These are phyloP conservation scores for Codiaeum variegatum DNA, from an alignment of 441 rosid genomes.

Conservation along the genomic window DNA sequence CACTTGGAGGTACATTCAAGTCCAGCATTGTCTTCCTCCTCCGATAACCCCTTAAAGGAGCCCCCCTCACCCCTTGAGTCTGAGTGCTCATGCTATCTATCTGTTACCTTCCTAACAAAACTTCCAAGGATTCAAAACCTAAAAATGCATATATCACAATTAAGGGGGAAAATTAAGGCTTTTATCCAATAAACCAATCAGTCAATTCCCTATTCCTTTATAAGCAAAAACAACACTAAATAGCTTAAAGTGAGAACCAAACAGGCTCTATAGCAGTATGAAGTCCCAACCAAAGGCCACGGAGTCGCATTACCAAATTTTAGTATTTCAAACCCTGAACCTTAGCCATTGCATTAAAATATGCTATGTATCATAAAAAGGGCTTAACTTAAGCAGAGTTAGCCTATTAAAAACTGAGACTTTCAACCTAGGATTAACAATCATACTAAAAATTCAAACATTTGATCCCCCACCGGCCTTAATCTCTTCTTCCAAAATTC, in stretches of 20 bases:
- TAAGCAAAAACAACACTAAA: background rate
- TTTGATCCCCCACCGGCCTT: background rate
- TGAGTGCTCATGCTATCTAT: slow-evolving; percentile 50
- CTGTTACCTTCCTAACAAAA: slow-evolving; percentile 7
- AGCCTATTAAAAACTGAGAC: background rate
- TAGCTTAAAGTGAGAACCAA: background rate
- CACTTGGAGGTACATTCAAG: slow-evolving; percentile 56
- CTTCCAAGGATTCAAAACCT: slow-evolving; percentile 10
- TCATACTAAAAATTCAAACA: background rate
- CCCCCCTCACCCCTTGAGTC: slow-evolving; percentile 33
- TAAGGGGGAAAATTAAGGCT: too few relatives aligned
- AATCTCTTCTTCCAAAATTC: background rate
- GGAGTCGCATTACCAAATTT: background rate
- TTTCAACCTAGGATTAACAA: background rate
- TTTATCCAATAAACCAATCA: background rate
- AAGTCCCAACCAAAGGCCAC: background rate
- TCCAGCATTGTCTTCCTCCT: slow-evolving; percentile 59
- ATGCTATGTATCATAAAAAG: too few relatives aligned
- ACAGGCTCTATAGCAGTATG: too few relatives aligned
- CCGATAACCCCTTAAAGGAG: slow-evolving; percentile 45
- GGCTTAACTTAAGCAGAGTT: too few relatives aligned
- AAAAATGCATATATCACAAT: background rate
- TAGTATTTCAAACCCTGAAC: background rate
- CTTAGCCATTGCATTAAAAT: background rate
- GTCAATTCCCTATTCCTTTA: background rate